phyloP scores from a whole-genome alignment of 179 eudicot genomes.

The Patellifolia procumbens region DNA sequence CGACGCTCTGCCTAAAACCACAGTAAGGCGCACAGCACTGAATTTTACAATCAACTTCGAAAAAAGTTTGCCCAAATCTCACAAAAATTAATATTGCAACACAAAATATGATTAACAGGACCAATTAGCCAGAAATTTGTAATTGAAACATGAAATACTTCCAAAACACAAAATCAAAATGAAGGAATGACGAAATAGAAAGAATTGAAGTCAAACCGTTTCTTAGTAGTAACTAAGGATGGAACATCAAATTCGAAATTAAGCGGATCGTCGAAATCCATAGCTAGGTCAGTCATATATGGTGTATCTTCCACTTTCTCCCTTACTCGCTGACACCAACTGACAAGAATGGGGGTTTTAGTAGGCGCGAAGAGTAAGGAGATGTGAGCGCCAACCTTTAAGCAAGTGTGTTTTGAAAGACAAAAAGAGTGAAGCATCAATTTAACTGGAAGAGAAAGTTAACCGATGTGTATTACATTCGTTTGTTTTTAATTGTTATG shows the following conservation, averaged over 20 bases:
- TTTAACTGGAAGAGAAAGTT: no score
- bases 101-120: background rate
- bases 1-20: background rate
- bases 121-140: background rate
- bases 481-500: no score
- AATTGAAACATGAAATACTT: background rate
- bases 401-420: no score
- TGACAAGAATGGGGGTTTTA: background rate
- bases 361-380: background rate
- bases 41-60: background rate
- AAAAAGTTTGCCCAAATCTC: background rate
- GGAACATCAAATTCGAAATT: background rate
- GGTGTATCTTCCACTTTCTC: background rate
- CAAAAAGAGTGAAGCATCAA: no score
- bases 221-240: background rate
- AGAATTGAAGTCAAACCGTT: background rate
- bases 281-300: background rate
- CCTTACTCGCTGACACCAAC: background rate
- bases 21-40: no score
- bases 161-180: background rate
- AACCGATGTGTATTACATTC: no score
- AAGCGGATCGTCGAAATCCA: background rate
- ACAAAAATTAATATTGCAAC: background rate
- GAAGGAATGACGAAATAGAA: background rate
- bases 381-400: background rate